phyloP scores from a whole-genome alignment of 352 stramenopile species.

The Globisporangium emineosum region DNA sequence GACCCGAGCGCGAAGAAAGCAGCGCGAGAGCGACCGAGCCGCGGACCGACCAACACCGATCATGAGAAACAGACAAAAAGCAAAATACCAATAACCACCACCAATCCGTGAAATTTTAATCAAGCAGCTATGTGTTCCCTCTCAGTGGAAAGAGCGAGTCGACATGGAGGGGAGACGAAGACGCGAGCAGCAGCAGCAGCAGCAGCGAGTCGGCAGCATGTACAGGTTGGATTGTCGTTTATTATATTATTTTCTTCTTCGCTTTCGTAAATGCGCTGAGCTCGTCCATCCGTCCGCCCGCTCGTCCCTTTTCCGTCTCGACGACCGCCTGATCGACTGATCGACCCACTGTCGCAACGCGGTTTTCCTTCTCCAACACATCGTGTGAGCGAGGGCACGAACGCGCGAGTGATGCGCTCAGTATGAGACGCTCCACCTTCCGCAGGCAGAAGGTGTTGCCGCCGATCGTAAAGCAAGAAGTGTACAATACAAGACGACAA shows the following conservation, averaged over 20 bases:
- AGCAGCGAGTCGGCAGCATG: conserved; percentile 3
- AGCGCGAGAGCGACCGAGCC: conserved; percentile 1
- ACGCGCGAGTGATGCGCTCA: conserved; percentile 1
- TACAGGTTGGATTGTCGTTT: conserved; percentile 4
- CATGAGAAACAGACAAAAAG: conserved; percentile 13
- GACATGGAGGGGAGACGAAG: conserved; percentile 4
- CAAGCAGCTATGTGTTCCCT: conserved; percentile 18
- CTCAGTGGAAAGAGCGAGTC: conserved; percentile 24
- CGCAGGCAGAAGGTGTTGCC: conserved; percentile 38
- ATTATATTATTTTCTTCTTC: conserved; percentile 13
- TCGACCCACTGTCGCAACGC: background rate
- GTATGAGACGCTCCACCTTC: conserved; percentile 23
- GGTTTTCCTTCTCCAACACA: background rate
- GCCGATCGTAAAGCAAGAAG: conserved; percentile 15
- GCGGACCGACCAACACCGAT: background rate
- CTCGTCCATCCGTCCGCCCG: background rate
- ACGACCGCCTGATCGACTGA: background rate
- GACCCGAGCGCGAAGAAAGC: conserved; percentile 14
- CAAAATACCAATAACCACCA: conserved; percentile 6
- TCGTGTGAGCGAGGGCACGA: background rate
- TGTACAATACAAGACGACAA: conserved; percentile 32
- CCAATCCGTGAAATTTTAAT: conserved; percentile 11
- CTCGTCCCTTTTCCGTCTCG: background rate
- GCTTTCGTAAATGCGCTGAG: background rate
- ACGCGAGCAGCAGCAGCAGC: background rate